Percentiles rank a stretch among this genome's conserved stretches.
Evolutionary conservation across 306 rosid species (phyloP).

Genomic region (Lathyrus aphaca): DNA sequence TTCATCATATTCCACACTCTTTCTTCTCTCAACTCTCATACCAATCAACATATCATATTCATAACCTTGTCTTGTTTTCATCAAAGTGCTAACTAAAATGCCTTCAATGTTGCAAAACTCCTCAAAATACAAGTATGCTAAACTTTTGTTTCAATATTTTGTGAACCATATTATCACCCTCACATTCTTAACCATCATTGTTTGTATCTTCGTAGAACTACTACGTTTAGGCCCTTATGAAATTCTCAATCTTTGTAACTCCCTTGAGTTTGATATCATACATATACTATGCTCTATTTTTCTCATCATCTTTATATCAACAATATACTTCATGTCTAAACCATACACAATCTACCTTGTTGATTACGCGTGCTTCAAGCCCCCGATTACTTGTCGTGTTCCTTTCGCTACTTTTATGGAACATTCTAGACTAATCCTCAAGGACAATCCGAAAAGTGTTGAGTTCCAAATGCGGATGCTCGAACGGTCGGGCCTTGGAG

Average conservation of each 20-base stretch:
- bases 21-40: neutral
- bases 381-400: conserved; percentile 76
- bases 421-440: conserved; percentile 67
- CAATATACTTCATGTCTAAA: conserved; percentile 72
- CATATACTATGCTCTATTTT: conserved; percentile 64
- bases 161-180: conserved; percentile 76
- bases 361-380: conserved; percentile 81
- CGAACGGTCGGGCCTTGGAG: conserved; percentile 78
- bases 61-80: neutral
- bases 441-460: conserved; percentile 73
- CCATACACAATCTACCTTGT: conserved; percentile 72
- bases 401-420: conserved; percentile 94
- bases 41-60: neutral
- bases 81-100: conserved; percentile 33
- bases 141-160: conserved; percentile 78
- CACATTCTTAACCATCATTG: conserved; percentile 59
- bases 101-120: conserved; percentile 67
- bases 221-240: conserved; percentile 69
- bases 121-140: conserved; percentile 75
- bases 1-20: neutral
- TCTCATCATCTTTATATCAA: conserved; percentile 60
- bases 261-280: conserved; percentile 58
- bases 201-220: conserved; percentile 44
- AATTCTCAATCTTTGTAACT: conserved; percentile 53
- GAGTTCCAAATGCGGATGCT: conserved; percentile 84